Evolutionary conservation across 176 grass and related monocot genomes (phyloP).

Genomic region (Hordeum vulgare): MorexV3_pseudomolecules_assembly NC_058522.1:416717709-416718208

Average conservation of each 20-base stretch:
- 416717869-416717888: neutral
- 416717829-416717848: neutral
- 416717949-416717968: neutral
- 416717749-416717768: slow-evolving; percentile 11
- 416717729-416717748: neutral
- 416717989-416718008: neutral
- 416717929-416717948: neutral
- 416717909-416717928: neutral
- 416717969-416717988: slow-evolving; percentile 3
- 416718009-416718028: neutral
- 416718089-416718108: slow-evolving; percentile 9
- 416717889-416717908: neutral
- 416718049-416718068: neutral
- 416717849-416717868: neutral
- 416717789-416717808: neutral
- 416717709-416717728: slow-evolving; percentile 16
- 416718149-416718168: slow-evolving; percentile 8
- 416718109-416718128: neutral
- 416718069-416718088: slow-evolving; percentile 8
- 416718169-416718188: slow-evolving; percentile 5
- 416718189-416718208: slow-evolving; percentile 21
- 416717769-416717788: slow-evolving; percentile 18
- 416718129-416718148: slow-evolving; percentile 12
- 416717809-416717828: neutral
- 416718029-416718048: neutral